Base-by-base conservation (phyloP, 2,329 filamentous ascomycete species). In the Epichloe gansuensis region DNA sequence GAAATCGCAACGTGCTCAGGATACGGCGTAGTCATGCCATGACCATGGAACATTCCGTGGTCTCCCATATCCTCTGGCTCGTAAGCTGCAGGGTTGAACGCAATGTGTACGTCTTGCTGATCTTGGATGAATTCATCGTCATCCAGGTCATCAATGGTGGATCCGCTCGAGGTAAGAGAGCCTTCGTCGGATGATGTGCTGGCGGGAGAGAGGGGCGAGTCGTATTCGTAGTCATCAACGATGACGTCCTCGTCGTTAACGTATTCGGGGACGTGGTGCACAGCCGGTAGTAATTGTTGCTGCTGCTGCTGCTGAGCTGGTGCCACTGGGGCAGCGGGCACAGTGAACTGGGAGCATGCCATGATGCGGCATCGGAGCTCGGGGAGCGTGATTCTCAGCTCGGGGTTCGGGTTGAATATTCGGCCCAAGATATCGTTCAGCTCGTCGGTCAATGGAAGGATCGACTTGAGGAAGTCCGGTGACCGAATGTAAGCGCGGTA, bases 401-500 rank as follows among this genome's bases (percentile, higher is more conserved):
- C 77, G 53, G 93, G 90, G 69, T 93, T 84, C 67, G 82, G 81
- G 64, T 91, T 84, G 68, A 98, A 98, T 61, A 97, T 87, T 63
- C 85, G 81, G 59, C 82, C 83, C 61, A 98, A 72, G 57, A 98
- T 94, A 64, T 80, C 76, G 72, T 96, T 90, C 66, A 97, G 77
- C 65, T 96, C 90, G 65, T 87, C 77, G 52, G 93, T 90, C 63
- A 98, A 72, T 23, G 93, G 91, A 53, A 98, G 78, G 61, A 98
- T 98, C 56, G 89, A 87, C 74, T 89, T 86, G 58, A 98, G 74
- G 68, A 97, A 98, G 64, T 85, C 84, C 55, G 82, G 81, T 64
- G 89, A 89, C 73, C 85, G 85, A 60, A 87, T 79, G 71, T 87
- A 97, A 51, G 90, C 90, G 63, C 86, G 82, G 78, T 97, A 98